A percentile compares a stretch with the other conserved stretches of the same genome.
Evolutionary conservation across 1,284 basidiomycete species (phyloP).

Genomic region (Somion occarium): DNA sequence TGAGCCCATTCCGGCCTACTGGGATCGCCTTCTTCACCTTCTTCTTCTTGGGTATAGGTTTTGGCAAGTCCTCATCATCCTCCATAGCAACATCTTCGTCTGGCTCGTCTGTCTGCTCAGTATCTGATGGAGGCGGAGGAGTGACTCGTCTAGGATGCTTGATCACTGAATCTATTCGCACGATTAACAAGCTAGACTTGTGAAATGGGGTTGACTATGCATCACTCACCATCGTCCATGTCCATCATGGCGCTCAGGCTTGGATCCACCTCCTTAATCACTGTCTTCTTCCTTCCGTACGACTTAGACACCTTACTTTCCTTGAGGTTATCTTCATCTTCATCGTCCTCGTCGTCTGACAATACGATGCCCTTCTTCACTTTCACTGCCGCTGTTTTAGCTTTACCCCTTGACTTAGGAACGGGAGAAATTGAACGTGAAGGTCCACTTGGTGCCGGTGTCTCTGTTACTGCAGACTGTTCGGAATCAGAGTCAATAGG

Average conservation of each 20-base stretch:
- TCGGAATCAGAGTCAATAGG: constrained; percentile 17
- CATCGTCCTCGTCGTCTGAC: constrained; percentile 51
- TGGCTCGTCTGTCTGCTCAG: constrained; percentile 10
- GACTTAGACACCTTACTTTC: not conserved
- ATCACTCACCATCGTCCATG: constrained; percentile 55
- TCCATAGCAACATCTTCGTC: constrained; percentile 25
- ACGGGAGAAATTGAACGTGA: not conserved
- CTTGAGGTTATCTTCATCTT: constrained; percentile 1
- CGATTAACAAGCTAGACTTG: not conserved
- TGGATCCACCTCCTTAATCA: too few relatives aligned
- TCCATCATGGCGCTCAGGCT: constrained; percentile 69
- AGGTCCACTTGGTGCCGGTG: too few relatives aligned
- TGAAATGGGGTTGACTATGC: too few relatives aligned
- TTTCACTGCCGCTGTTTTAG: constrained; percentile 26
- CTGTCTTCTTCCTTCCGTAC: too few relatives aligned
- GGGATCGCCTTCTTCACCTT: constrained; percentile 60
- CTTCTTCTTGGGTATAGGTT: constrained; percentile 44
- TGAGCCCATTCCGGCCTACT: constrained; percentile 66
- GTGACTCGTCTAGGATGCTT: constrained; percentile 26
- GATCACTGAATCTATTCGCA: constrained; percentile 33
- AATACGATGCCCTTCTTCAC: constrained; percentile 38
- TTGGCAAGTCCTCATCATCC: constrained; percentile 29
- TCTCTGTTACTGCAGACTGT: not conserved
- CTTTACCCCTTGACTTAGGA: not conserved
- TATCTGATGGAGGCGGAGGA: not conserved